Percentiles rank a stretch among this genome's conserved stretches.
These are phyloP conservation scores for Syzygium aqueum DNA, from an alignment of 345 rosid species.

Conservation along the genomic window DNA sequence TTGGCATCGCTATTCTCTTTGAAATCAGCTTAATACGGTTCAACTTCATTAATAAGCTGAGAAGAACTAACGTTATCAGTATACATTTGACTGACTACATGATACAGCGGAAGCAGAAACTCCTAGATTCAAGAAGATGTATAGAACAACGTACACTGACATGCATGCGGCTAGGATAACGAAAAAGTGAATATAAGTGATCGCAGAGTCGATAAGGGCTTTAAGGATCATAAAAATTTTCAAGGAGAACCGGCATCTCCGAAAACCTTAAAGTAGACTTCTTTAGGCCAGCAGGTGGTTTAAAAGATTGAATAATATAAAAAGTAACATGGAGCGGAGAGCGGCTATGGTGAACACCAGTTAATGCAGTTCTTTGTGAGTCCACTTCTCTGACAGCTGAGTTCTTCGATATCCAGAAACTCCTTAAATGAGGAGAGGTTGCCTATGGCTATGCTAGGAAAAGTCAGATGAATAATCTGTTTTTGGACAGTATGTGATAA, in stretches of 20 bases:
- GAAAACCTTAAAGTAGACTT: background rate
- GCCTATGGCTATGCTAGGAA: background rate
- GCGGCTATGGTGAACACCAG: no score
- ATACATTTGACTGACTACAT: background rate
- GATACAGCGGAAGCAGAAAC: background rate
- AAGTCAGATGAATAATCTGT: background rate
- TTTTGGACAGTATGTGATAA: background rate
- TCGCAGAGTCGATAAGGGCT: background rate
- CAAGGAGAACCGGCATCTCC: background rate
- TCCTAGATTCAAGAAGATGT: background rate
- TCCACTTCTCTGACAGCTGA: background rate
- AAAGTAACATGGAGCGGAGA: no score
- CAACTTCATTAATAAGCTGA: background rate
- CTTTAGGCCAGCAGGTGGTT: background rate
- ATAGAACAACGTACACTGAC: background rate
- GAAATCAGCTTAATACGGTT: background rate
- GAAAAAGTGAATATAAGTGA: background rate
- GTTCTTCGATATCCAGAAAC: background rate
- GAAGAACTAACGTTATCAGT: background rate
- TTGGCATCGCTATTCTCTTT: background rate
- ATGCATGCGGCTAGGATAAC: background rate
- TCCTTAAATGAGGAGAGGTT: background rate
- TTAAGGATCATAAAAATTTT: background rate
- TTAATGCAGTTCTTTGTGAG: background rate
- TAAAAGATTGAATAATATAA: no score